A percentile compares a stretch with the other conserved stretches of the same genome.
Evolutionary conservation across 108 stramenopile genomes (phyloP).

Genomic region (Stephanodiscus triporus): DNA sequence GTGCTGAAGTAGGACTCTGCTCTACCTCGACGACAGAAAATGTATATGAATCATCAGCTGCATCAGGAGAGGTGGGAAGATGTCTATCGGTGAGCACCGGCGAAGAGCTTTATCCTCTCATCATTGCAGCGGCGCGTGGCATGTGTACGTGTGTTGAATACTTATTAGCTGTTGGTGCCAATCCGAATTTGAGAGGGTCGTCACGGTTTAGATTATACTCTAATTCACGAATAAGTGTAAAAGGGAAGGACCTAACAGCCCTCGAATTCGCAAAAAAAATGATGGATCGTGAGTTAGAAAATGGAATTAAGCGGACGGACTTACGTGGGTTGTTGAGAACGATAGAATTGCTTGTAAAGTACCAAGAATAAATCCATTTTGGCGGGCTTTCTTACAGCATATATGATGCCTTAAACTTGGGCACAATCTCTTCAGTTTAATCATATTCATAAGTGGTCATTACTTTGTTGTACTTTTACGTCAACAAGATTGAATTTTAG

Average conservation of each 20-base stretch:
- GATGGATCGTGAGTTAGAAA: slow-evolving; percentile 51
- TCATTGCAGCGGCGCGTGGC: slow-evolving; percentile 79
- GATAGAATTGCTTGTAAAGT: slow-evolving; percentile 25
- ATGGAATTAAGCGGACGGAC: slow-evolving; percentile 51
- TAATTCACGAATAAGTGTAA: slow-evolving; percentile 54
- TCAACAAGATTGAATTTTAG: neutral
- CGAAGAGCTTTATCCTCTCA: slow-evolving; percentile 61
- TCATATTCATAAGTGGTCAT: too few species aligned
- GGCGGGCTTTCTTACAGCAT: too few species aligned
- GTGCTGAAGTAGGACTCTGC: slow-evolving; percentile 48
- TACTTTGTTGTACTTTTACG: neutral
- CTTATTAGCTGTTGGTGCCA: slow-evolving; percentile 45
- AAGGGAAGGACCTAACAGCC: slow-evolving; percentile 59
- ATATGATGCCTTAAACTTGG: neutral
- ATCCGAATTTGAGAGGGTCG: slow-evolving; percentile 28
- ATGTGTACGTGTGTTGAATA: slow-evolving; percentile 82
- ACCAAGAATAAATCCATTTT: too few species aligned
- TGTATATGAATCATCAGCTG: slow-evolving; percentile 17
- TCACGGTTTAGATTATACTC: slow-evolving; percentile 51
- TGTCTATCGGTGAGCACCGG: slow-evolving; percentile 33
- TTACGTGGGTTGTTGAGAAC: slow-evolving; percentile 54
- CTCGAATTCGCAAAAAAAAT: slow-evolving; percentile 66
- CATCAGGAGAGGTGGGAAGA: slow-evolving; percentile 20
- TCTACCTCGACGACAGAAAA: slow-evolving; percentile 8
- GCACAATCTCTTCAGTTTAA: too few species aligned